Conservation (phyloP, 2,329 filamentous ascomycete genomes). For the Cytospora piceae region DNA sequence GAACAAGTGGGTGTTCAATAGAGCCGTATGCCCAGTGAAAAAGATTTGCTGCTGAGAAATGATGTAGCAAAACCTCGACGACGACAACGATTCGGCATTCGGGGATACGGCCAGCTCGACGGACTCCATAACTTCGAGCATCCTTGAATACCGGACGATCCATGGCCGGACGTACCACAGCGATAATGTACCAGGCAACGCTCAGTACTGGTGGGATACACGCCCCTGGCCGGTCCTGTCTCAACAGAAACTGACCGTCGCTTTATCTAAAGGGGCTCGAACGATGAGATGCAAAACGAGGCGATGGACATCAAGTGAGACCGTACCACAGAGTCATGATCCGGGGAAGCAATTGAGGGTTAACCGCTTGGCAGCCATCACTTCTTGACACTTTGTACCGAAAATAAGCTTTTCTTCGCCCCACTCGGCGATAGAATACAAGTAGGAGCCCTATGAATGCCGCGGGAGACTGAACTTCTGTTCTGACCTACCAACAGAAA, state of each 20-base stretch:
- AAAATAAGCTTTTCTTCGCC: conserved; percentile 35
- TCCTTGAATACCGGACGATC: conserved; percentile 29
- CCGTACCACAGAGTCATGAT: not conserved
- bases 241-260: conserved; percentile 6
- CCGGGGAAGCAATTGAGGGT: not conserved
- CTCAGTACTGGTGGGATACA: conserved; percentile 28
- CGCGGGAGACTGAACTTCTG: not conserved
- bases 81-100: conserved; percentile 29
- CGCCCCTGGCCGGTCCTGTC: conserved; percentile 44
- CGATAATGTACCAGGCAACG: conserved; percentile 23
- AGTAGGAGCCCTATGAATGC: conserved; percentile 1
- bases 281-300: conserved; percentile 40
- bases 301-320: conserved; percentile 39
- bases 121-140: conserved; percentile 27
- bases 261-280: conserved; percentile 31
- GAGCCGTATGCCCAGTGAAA: not conserved
- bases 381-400: conserved; percentile 33
- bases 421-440: conserved; percentile 34
- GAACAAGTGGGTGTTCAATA: conserved; percentile 22
- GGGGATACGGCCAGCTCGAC: conserved; percentile 29
- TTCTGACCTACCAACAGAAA: conserved; percentile 29
- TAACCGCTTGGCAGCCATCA: conserved; percentile 34
- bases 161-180: conserved; percentile 31
- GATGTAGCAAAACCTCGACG: conserved; percentile 17
- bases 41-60: conserved; percentile 7